Evolutionary conservation across 148 eudicot species (phyloP).

Genomic region (Euryodendron excelsum): DNA sequence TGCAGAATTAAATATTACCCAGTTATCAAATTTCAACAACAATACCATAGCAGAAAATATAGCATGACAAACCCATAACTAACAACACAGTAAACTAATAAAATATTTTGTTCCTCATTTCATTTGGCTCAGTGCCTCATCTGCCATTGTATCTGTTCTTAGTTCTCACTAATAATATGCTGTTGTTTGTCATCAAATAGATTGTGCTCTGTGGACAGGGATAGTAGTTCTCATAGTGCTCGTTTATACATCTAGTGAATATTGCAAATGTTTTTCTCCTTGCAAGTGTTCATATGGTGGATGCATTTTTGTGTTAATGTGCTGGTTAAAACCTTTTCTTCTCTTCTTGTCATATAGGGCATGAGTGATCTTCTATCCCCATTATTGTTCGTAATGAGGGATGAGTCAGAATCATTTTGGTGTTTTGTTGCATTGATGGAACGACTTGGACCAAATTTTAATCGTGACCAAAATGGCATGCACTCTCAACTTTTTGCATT

Average conservation of each 20-base stretch:
- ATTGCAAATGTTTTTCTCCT: not conserved
- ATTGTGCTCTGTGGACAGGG: not conserved
- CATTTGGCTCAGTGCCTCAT: not conserved
- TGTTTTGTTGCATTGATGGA: conserved; percentile 93
- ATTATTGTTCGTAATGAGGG: conserved; percentile 72
- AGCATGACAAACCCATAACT: not conserved
- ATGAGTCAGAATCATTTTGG: conserved; percentile 93
- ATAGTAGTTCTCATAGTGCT: not conserved
- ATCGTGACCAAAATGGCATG: conserved; percentile 98
- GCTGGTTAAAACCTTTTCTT: not conserved
- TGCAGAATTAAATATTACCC: not conserved
- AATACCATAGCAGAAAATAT: not conserved
- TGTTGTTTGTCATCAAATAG: conserved; percentile 7
- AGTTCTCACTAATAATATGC: not conserved
- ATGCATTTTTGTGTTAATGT: not conserved
- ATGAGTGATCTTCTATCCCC: conserved; percentile 98
- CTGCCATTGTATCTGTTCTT: not conserved
- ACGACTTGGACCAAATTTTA: conserved; percentile 93
- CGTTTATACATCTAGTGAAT: not conserved
- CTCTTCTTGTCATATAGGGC: conserved; percentile 45
- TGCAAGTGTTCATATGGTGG: not conserved
- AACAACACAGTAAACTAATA: not conserved
- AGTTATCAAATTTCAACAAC: not conserved
- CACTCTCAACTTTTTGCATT: conserved; percentile 93
- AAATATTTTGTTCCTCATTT: not conserved